These are phyloP conservation scores for Rhododendron mucronatum DNA, from an alignment of 148 eudicot genomes.

Conservation along the genomic window DNA sequence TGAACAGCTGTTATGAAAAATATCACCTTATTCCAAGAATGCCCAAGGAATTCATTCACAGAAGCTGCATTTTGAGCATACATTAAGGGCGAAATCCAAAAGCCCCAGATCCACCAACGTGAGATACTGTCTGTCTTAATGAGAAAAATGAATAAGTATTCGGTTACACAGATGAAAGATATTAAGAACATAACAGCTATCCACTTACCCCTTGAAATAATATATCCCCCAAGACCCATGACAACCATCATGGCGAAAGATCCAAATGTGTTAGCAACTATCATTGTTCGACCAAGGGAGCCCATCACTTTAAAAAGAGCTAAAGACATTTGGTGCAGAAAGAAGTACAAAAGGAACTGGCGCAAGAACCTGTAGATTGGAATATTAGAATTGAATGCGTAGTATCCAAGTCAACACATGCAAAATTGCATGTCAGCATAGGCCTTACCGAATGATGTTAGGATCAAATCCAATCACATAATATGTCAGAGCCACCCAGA, in stretches of 20 bases:
- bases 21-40: slow-evolving; percentile 91
- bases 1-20: not conserved
- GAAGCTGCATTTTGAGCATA: slow-evolving; percentile 90
- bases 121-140: slow-evolving; percentile 73
- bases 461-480: slow-evolving; percentile 95
- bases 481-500: slow-evolving; percentile 87
- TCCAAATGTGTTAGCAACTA: slow-evolving; percentile 98
- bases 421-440: slow-evolving; percentile 7
- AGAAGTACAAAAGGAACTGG: slow-evolving; percentile 78
- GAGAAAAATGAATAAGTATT: slow-evolving; percentile 1
- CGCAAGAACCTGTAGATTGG: slow-evolving; percentile 58
- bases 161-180: not conserved
- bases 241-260: slow-evolving; percentile 99
- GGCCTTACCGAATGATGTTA: slow-evolving; percentile 54
- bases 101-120: slow-evolving; percentile 95
- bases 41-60: slow-evolving; percentile 93
- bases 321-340: slow-evolving; percentile 88
- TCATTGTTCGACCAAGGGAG: slow-evolving; percentile 91
- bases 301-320: slow-evolving; percentile 94
- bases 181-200: not conserved
- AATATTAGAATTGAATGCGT: not conserved
- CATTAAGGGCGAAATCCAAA: slow-evolving; percentile 95
- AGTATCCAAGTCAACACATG: not conserved
- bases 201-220: slow-evolving; percentile 76
- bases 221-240: slow-evolving; percentile 96